Evolutionary conservation across 2,329 filamentous ascomycete genomes (phyloP), one percentile per base, ranked within the genome.

Genomic region (Thermoascus crustaceus): DNA sequence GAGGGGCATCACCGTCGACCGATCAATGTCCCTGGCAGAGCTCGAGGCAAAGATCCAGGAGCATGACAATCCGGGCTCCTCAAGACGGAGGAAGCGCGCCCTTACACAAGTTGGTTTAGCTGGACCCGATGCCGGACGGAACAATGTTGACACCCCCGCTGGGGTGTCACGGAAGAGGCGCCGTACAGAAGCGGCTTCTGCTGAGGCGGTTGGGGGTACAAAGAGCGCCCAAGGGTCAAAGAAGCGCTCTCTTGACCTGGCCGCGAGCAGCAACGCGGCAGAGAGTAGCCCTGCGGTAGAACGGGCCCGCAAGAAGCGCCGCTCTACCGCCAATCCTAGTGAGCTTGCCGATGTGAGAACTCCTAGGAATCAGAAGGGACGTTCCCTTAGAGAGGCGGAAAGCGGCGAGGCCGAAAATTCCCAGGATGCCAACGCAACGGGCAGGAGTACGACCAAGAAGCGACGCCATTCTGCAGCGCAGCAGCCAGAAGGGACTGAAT

Each of bases 1-100:
- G 6, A 42, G 35, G 22, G 50, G 47, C 16, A 48, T 51, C 21
- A 7, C 22, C 4, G 35, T 49, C 4, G 40, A 49, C 27, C 42
- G 42, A 16, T 44, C 39, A 16, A 45, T 45, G 45, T 32, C 37
- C 2, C 20, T 44, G 7, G 37, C 39, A 10, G 41, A 50, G 3
- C 46, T 54, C 10, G 30, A 43, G 29, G 37, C 38, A 5, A 37
- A 48, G 30, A 49, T 54, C 13, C 19, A 31, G 10, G 35, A 45
- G 14, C 37, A 49, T 18, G 44, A 45, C 10, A 22, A 20, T 23
- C 20, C 29, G 9, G 16, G 19, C 8, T 22, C 38, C 13, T 25
- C 18, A 5, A 37, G 25, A 22, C 32, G 33, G 17, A 39, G 40
- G 32, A 36, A 33, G 11, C 36, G 39, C 17, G 13, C 8, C 17